A percentile compares a stretch with the other conserved stretches of the same genome.
These are phyloP conservation scores for Rutstroemia sp. DNA, from an alignment of 2,329 filamentous ascomycete genomes.

Conservation along the genomic window DNA sequence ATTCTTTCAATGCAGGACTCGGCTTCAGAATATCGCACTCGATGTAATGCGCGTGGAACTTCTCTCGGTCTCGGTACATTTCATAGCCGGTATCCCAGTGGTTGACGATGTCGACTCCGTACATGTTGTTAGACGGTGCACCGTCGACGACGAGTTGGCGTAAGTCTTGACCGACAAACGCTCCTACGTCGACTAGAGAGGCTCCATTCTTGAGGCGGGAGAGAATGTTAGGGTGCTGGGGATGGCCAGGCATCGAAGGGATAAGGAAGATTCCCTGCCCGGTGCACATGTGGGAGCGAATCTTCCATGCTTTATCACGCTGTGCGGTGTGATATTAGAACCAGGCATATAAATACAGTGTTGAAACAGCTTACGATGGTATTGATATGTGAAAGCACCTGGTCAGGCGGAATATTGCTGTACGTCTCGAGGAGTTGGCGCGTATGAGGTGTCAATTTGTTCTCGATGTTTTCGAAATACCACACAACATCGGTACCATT, in stretches of 20 bases:
- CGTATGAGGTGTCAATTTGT: background rate
- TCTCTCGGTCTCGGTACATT: slow-evolving; percentile 31
- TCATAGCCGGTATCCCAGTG: slow-evolving; percentile 32
- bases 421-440: background rate
- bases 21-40: slow-evolving; percentile 24
- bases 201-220: slow-evolving; percentile 10
- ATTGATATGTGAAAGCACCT: background rate
- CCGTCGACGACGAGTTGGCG: slow-evolving; percentile 31
- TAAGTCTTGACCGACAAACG: slow-evolving; percentile 33
- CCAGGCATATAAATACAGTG: too few relatives aligned
- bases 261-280: slow-evolving; percentile 15
- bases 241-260: slow-evolving; percentile 4
- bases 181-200: slow-evolving; percentile 22
- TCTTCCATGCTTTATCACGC: slow-evolving; percentile 12
- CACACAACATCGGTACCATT: background rate
- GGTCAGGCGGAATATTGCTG: background rate
- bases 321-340: background rate
- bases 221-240: slow-evolving; percentile 11
- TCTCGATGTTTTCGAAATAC: background rate
- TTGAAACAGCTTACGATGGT: background rate
- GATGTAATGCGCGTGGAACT: slow-evolving; percentile 28
- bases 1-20: slow-evolving; percentile 24
- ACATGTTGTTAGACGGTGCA: slow-evolving; percentile 26
- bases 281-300: slow-evolving; percentile 14
- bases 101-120: slow-evolving; percentile 28